Percentiles rank a stretch among this genome's conserved stretches.
Evolutionary conservation across 2,329 filamentous ascomycete genomes (phyloP).

Genomic region (Cladophialophora immunda): DNA sequence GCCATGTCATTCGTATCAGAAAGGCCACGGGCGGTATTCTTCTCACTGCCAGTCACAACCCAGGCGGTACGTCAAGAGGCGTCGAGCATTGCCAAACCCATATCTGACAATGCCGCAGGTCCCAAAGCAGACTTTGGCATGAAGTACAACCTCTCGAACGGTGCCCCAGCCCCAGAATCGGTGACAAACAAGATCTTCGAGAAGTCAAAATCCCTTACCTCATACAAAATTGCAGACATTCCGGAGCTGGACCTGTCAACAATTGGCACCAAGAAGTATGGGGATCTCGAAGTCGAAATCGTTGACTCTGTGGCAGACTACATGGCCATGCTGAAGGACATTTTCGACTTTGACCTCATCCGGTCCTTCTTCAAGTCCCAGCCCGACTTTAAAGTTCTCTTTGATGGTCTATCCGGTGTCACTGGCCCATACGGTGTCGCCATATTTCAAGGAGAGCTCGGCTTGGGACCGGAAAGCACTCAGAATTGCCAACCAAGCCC

Average conservation of each 20-base stretch:
- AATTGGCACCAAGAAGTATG: conserved; percentile 85
- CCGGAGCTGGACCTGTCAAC: conserved; percentile 84
- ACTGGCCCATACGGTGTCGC: conserved; percentile 94
- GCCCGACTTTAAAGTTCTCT: conserved; percentile 94
- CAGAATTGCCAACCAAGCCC: conserved; percentile 93
- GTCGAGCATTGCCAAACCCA: conserved; percentile 4
- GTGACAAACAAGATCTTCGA: conserved; percentile 99
- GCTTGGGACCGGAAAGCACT: conserved; percentile 76
- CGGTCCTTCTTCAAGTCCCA: conserved; percentile 89
- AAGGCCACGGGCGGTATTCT: conserved; percentile 97
- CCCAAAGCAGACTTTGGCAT: conserved; percentile 97
- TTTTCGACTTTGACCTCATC: conserved; percentile 97
- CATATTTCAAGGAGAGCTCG: conserved; percentile 94
- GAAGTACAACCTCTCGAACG: conserved; percentile 99
- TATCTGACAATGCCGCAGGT: conserved; percentile 60
- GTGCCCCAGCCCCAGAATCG: conserved; percentile 91
- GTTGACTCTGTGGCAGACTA: conserved; percentile 95
- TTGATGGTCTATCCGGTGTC: conserved; percentile 92
- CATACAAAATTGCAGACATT: conserved; percentile 91
- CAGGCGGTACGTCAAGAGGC: conserved; percentile 74
- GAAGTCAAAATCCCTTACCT: conserved; percentile 84
- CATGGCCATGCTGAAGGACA: conserved; percentile 93
- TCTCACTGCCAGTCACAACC: conserved; percentile 97
- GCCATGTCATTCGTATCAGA: conserved; percentile 92
- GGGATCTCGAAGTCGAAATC: conserved; percentile 89